Evolutionary conservation across 2,329 filamentous ascomycete genomes (phyloP).

Genomic region (Xylaria multiplex): DNA sequence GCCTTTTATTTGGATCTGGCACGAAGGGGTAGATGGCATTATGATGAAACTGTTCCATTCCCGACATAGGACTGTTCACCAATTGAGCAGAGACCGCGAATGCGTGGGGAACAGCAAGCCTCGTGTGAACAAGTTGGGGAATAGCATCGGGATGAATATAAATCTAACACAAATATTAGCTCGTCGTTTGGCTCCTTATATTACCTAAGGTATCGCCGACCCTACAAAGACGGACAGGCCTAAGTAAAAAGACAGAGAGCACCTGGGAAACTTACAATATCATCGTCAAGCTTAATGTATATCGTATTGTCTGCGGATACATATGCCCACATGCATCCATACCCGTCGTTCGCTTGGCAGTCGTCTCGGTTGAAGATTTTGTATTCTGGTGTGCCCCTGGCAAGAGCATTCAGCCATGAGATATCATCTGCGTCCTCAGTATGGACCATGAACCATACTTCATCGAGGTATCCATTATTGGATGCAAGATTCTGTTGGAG

Average conservation of each 20-base stretch:
- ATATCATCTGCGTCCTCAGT: slow-evolving; percentile 54
- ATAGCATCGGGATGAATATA: slow-evolving; percentile 55
- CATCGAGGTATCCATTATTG: slow-evolving; percentile 57
- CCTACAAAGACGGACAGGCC: background rate
- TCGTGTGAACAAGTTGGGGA: slow-evolving; percentile 63
- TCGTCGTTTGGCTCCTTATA: slow-evolving; percentile 7
- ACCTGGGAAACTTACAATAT: slow-evolving; percentile 51
- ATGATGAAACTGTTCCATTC: slow-evolving; percentile 64
- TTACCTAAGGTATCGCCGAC: background rate
- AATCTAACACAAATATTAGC: slow-evolving; percentile 33
- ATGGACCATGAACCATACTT: slow-evolving; percentile 57
- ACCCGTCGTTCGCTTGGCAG: slow-evolving; percentile 47
- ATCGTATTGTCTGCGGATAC: slow-evolving; percentile 50
- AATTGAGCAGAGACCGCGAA: slow-evolving; percentile 65
- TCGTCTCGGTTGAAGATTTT: slow-evolving; percentile 49
- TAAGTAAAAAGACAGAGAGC: background rate
- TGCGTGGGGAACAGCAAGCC: slow-evolving; percentile 60
- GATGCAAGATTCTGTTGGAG: slow-evolving; percentile 56
- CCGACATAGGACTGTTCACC: slow-evolving; percentile 64
- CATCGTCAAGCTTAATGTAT: slow-evolving; percentile 59
- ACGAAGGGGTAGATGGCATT: slow-evolving; percentile 64
- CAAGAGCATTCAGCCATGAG: slow-evolving; percentile 53
- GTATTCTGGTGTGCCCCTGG: slow-evolving; percentile 52
- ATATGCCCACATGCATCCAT: slow-evolving; percentile 50
- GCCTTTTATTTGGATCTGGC: slow-evolving; percentile 54